Evolutionary conservation across 371 early-diverging fungal species (phyloP).

Genomic region (Smittium culicis): DNA sequence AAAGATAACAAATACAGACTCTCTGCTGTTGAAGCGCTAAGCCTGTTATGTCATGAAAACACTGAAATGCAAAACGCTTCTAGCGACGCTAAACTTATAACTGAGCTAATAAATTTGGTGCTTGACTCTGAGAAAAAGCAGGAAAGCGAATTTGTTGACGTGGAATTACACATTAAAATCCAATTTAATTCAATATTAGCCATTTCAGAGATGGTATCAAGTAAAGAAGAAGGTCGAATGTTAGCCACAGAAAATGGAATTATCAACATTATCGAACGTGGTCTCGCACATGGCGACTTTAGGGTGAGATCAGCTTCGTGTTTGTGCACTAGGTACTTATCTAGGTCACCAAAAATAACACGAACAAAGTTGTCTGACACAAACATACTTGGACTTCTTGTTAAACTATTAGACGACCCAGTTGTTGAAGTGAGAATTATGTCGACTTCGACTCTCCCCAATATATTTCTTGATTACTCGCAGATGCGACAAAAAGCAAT

Average conservation of each 20-base stretch:
- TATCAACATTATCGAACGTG: constrained; percentile 19
- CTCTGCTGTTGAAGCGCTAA: constrained; percentile 21
- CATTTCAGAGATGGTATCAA: constrained; percentile 20
- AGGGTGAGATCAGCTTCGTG: constrained; percentile 25
- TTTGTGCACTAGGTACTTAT: constrained; percentile 27
- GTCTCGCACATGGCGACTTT: constrained; percentile 19
- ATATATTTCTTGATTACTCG: constrained; percentile 27
- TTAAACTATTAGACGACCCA: constrained; percentile 14
- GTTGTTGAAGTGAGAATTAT: constrained; percentile 18
- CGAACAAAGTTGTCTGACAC: constrained; percentile 29
- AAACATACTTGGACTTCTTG: constrained; percentile 20
- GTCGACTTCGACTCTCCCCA: constrained; percentile 28
- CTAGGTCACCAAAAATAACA: constrained; percentile 26
- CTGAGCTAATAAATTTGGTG: constrained; percentile 15
- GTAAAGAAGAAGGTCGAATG: constrained; percentile 22
- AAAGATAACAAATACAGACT: constrained; percentile 10
- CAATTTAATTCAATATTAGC: constrained; percentile 11
- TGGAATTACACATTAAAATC: constrained; percentile 1
- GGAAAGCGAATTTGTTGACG: constrained; percentile 26
- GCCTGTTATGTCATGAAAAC: constrained; percentile 30
- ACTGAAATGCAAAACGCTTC: constrained; percentile 28
- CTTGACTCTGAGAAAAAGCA: constrained; percentile 16
- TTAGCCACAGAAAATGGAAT: constrained; percentile 19
- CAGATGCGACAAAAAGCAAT: constrained; percentile 26
- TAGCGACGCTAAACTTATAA: constrained; percentile 20